These are phyloP conservation scores for Tilletia horrida DNA, from an alignment of 1,284 basidiomycete genomes.

Conservation along the genomic window DNA sequence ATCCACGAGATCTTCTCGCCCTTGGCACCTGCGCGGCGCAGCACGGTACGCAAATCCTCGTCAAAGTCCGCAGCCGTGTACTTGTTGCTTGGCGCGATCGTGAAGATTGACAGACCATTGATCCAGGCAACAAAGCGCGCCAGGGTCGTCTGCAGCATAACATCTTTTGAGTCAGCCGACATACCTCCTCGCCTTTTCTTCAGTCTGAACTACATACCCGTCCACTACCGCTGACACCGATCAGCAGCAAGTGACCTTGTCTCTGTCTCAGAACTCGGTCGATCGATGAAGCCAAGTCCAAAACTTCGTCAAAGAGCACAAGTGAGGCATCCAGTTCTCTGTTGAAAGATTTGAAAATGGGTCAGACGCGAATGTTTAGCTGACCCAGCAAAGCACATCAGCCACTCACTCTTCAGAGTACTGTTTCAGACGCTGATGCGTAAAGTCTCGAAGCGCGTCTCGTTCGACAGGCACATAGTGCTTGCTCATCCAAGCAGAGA, in stretches of 20 bases:
- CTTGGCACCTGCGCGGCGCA: slow-evolving; percentile 91
- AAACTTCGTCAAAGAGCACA: slow-evolving; percentile 95
- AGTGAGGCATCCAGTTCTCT: slow-evolving; percentile 90
- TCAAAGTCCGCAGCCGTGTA: slow-evolving; percentile 98
- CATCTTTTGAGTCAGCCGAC: slow-evolving; percentile 52
- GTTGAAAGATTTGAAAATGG: slow-evolving; percentile 20
- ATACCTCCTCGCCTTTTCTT: slow-evolving; percentile 27
- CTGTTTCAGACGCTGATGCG: slow-evolving; percentile 85
- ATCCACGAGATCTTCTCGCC: slow-evolving; percentile 99
- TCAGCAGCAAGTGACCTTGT: slow-evolving; percentile 91
- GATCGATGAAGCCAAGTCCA: slow-evolving; percentile 94
- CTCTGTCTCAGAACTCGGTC: slow-evolving; percentile 99
- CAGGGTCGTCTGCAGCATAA: slow-evolving; percentile 69
- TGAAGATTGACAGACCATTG: slow-evolving; percentile 97
- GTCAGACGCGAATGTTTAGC: not conserved
- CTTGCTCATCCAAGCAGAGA: slow-evolving; percentile 99
- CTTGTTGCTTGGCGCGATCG: slow-evolving; percentile 97
- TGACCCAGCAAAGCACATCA: not conserved
- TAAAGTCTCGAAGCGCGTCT: slow-evolving; percentile 88
- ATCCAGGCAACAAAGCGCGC: slow-evolving; percentile 99
- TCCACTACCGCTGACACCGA: slow-evolving; percentile 95
- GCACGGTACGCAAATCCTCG: slow-evolving; percentile 87
- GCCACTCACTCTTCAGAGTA: slow-evolving; percentile 48
- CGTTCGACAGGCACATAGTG: slow-evolving; percentile 92
- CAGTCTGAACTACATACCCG: slow-evolving; percentile 64